Evolutionary conservation across 345 rosid genomes (phyloP).

Genomic region (Acer campestre): DNA sequence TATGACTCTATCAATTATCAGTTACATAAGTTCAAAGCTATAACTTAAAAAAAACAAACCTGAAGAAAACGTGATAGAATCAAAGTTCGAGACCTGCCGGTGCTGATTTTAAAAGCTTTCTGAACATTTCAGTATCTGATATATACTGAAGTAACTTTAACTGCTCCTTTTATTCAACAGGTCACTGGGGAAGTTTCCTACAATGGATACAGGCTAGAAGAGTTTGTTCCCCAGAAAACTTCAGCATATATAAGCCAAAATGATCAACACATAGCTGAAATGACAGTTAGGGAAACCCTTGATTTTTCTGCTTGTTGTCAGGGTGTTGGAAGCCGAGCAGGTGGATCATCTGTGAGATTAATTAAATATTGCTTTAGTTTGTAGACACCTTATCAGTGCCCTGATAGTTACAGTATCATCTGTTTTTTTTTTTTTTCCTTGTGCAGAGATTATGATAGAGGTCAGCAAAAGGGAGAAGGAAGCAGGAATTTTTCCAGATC

Average conservation of each 20-base stretch:
- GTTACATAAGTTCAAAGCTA: too few relatives aligned
- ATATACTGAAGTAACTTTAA: neutral
- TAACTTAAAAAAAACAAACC: too few relatives aligned
- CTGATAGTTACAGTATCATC: neutral
- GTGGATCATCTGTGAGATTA: conserved; percentile 15
- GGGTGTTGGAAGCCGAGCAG: conserved; percentile 56
- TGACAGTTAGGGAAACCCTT: conserved; percentile 69
- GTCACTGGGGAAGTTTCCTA: conserved; percentile 50
- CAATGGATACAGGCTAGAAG: conserved; percentile 55
- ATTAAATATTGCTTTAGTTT: neutral
- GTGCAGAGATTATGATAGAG: conserved; percentile 43
- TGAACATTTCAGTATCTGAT: too few relatives aligned
- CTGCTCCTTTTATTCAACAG: conserved; percentile 28
- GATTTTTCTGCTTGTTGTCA: conserved; percentile 66
- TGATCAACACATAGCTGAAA: conserved; percentile 62
- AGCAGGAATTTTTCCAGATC: conserved; percentile 48
- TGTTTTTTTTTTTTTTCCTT: neutral
- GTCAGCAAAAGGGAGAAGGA: conserved; percentile 47
- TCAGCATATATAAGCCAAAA: conserved; percentile 67
- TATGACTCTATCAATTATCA: too few relatives aligned
- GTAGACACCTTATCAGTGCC: too few relatives aligned
- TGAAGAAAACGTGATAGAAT: too few relatives aligned
- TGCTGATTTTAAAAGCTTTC: too few relatives aligned
- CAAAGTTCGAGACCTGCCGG: too few relatives aligned
- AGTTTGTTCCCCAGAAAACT: conserved; percentile 63